Conservation (phyloP, 2,329 filamentous ascomycete species). For the Diaporthe sp. region DNA sequence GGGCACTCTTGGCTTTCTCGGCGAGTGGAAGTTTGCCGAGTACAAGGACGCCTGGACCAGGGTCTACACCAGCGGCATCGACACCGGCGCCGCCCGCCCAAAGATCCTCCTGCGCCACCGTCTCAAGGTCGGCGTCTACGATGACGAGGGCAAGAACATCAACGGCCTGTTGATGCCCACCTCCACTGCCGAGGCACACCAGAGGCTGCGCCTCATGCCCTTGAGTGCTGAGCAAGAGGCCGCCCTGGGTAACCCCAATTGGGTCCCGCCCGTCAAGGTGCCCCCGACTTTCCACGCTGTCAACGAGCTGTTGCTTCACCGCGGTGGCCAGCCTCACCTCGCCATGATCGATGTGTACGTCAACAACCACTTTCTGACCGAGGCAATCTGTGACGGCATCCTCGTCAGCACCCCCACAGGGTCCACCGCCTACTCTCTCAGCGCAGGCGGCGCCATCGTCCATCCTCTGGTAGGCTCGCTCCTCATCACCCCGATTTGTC, state of each 20-base stretch:
- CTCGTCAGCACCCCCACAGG: slow-evolving; percentile 95
- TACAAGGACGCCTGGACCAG: slow-evolving; percentile 94
- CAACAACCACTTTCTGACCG: slow-evolving; percentile 89
- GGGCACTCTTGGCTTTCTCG: slow-evolving; percentile 94
- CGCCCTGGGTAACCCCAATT: slow-evolving; percentile 36
- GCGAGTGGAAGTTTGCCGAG: slow-evolving; percentile 96
- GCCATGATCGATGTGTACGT: slow-evolving; percentile 93
- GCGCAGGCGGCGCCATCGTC: slow-evolving; percentile 91
- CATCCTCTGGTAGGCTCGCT: slow-evolving; percentile 92
- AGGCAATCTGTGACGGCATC: slow-evolving; percentile 95
- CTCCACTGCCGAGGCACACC: slow-evolving; percentile 58
- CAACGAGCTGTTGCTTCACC: slow-evolving; percentile 95
- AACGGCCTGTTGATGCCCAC: slow-evolving; percentile 66
- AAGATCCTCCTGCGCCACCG: slow-evolving; percentile 90
- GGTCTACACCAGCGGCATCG: slow-evolving; percentile 84
- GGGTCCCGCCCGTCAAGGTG: slow-evolving; percentile 39
- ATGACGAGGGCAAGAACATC: slow-evolving; percentile 74
- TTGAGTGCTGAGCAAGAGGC: slow-evolving; percentile 42
- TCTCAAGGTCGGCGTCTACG: slow-evolving; percentile 87
- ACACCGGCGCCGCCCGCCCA: slow-evolving; percentile 67
- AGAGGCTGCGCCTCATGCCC: slow-evolving; percentile 51
- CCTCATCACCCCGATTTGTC: slow-evolving; percentile 93
- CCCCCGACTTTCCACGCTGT: slow-evolving; percentile 76
- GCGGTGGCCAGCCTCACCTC: slow-evolving; percentile 90
- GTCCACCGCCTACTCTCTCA: slow-evolving; percentile 95